phyloP scores from a whole-genome alignment of 768 basidiomycete genomes.

The Glaciozyma antarctica region DNA sequence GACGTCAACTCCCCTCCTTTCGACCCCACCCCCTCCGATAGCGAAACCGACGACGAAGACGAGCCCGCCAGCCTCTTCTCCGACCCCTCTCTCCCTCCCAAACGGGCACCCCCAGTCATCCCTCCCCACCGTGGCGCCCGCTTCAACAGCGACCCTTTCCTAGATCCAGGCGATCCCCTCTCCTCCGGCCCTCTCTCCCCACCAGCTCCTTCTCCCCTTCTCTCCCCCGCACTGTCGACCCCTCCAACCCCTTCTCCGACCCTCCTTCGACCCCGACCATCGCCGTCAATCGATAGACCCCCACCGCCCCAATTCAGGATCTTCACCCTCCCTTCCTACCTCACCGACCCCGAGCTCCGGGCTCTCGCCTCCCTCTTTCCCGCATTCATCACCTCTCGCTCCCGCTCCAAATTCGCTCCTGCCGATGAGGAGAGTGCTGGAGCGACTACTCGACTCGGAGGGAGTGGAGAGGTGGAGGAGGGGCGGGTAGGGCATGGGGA shows the following conservation, averaged over 20 bases:
- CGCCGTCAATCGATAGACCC: not conserved
- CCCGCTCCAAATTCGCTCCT: slow-evolving; percentile 1
- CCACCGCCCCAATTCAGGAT: slow-evolving; percentile 11
- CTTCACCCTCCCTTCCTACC: slow-evolving; percentile 25
- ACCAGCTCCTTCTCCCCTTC: not conserved
- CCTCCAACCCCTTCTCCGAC: not conserved
- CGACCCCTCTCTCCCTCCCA: not conserved
- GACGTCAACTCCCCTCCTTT: not conserved
- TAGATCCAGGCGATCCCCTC: slow-evolving; percentile 8
- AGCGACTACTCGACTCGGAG: not conserved
- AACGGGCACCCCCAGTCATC: slow-evolving; percentile 10
- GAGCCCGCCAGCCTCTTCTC: not conserved
- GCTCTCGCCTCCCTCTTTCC: slow-evolving; percentile 25
- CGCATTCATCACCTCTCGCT: slow-evolving; percentile 10
- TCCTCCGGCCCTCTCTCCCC: not conserved
- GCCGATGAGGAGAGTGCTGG: not conserved
- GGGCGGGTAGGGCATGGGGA: not conserved
- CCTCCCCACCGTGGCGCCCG: slow-evolving; percentile 19
- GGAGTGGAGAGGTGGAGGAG: not conserved
- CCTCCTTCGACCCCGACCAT: not conserved
- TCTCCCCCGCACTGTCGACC: not conserved
- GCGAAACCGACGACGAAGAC: not conserved
- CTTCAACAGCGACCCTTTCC: slow-evolving; percentile 23
- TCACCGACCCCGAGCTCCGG: slow-evolving; percentile 30
- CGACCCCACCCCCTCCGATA: not conserved